Evolutionary conservation across 129 eudicot species (phyloP), one percentile per base, ranked within the genome.

Genomic region (Flaveria sonorensis): DNA sequence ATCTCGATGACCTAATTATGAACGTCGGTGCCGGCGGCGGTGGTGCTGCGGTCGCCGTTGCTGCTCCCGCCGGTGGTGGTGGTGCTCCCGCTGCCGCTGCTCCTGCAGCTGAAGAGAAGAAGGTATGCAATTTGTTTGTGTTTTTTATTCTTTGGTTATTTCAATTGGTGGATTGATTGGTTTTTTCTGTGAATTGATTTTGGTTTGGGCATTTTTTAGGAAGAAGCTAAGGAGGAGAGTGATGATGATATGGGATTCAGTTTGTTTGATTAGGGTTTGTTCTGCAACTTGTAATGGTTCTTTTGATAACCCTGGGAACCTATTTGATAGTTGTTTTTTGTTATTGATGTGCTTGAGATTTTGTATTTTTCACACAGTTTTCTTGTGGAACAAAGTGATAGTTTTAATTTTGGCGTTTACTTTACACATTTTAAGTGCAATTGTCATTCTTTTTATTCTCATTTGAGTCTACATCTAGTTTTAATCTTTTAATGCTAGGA

Each of bases 211-310:
- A 5, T 30, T 30, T 83, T 74, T 40, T 74, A 87, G 92, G 92
- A 87, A 82, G 92, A 85, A 69, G 78, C 85, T 5, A 88, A 86
- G 93, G 93, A 88, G 62, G 93, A 83, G 77, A 88, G 92, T 75
- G 92, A 88, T 7, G 92, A 86, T 40, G 93, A 88, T 73, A 85
- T 88, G 93, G 90, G 93, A 74, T 88, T 88, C 85, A 79, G 89
- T 51, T 83, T 88, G 83, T 88, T 88, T 63, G 92, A 88, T 78
- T 88, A 88, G 82, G 18, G 36, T 10, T 53, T 9, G 39, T 24
- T 36, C 42, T 46, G 39, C 53, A 26, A 24, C 70, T 45, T 80
- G 81, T 76, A 67, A 55, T 73, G 80, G 26, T 77, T 60, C 36
- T 50, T 70, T 61, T 8, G 56, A 56, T 50, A 72, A 71, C 42